phyloP scores from a whole-genome alignment of 768 basidiomycete genomes.

The Suillus tomentosus region DNA sequence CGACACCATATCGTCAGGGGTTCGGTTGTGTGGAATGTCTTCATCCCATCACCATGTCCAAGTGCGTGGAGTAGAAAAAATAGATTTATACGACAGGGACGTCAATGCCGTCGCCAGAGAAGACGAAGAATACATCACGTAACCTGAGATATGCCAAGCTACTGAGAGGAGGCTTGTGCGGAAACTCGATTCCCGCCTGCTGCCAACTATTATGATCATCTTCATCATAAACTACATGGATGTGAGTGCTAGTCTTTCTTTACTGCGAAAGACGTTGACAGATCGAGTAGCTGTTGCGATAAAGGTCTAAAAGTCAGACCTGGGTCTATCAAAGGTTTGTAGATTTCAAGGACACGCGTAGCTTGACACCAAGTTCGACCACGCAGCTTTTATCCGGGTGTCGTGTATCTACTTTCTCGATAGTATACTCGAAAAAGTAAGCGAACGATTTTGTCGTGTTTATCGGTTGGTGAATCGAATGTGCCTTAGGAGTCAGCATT shows the following conservation, averaged over 20 bases:
- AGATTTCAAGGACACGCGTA: background rate
- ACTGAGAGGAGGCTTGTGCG: slow-evolving; percentile 43
- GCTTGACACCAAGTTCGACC: background rate
- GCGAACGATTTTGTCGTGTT: background rate
- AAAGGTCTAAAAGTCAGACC: slow-evolving; percentile 53
- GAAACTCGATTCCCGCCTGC: slow-evolving; percentile 55
- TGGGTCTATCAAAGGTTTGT: slow-evolving; percentile 37
- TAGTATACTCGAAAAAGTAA: slow-evolving; percentile 28
- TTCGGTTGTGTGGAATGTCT: slow-evolving; percentile 3
- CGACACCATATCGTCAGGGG: slow-evolving; percentile 6
- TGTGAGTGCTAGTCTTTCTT: slow-evolving; percentile 26
- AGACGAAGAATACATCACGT: background rate
- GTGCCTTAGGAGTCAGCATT: slow-evolving; percentile 56
- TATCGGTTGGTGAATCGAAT: background rate
- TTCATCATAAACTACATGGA: slow-evolving; percentile 73
- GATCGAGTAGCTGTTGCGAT: slow-evolving; percentile 43
- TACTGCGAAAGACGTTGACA: background rate
- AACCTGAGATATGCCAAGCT: slow-evolving; percentile 12
- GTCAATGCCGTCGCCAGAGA: background rate
- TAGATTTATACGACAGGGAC: slow-evolving; percentile 13
- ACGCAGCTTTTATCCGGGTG: slow-evolving; percentile 66
- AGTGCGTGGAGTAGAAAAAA: slow-evolving; percentile 7
- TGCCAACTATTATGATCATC: slow-evolving; percentile 60
- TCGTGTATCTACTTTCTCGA: slow-evolving; percentile 37
- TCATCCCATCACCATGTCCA: slow-evolving; percentile 17